These are phyloP conservation scores for Zelonia costaricensis DNA, from an alignment of 208 protist species.

Conservation along the genomic window DNA sequence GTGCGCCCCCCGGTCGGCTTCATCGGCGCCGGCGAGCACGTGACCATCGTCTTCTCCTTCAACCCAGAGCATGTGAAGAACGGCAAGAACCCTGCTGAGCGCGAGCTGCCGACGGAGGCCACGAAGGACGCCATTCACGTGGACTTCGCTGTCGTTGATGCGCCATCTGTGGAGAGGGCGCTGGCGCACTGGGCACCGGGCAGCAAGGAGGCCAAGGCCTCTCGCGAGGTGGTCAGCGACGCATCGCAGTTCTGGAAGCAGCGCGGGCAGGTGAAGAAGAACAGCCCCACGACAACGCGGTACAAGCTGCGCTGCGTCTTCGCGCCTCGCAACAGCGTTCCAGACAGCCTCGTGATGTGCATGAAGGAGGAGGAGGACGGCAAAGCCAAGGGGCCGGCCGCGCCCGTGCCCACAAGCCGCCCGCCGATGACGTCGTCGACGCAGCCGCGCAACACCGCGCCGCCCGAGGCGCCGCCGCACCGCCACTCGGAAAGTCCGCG, in stretches of 20 bases:
- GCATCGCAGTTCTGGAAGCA: conserved; percentile 67
- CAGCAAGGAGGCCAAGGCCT: conserved; percentile 15
- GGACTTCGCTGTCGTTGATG: conserved; percentile 71
- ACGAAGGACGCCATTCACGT: conserved; percentile 75
- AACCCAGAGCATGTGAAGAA: conserved; percentile 56
- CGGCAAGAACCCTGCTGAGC: conserved; percentile 30
- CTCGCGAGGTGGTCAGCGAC: conserved; percentile 25
- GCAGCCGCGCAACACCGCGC: conserved; percentile 24
- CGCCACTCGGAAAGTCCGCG: conserved; percentile 14
- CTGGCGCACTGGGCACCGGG: conserved; percentile 15
- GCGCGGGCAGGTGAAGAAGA: conserved; percentile 38
- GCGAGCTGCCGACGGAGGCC: conserved; percentile 47
- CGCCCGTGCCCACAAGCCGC: conserved; percentile 23
- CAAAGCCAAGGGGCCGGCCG: neutral
- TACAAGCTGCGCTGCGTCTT: conserved; percentile 56
- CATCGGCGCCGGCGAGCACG: conserved; percentile 52
- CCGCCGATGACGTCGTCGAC: conserved; percentile 31
- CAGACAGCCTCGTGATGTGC: conserved; percentile 50
- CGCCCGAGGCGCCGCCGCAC: conserved; percentile 29
- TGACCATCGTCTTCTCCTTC: conserved; percentile 62
- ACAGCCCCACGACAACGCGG: conserved; percentile 24
- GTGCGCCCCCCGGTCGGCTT: conserved; percentile 64
- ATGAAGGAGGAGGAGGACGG: conserved; percentile 38
- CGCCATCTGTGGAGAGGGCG: neutral
- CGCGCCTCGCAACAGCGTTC: conserved; percentile 36